phyloP scores from a whole-genome alignment of 2,329 filamentous ascomycete genomes.

The Conoideocrella luteorostrata region DNA sequence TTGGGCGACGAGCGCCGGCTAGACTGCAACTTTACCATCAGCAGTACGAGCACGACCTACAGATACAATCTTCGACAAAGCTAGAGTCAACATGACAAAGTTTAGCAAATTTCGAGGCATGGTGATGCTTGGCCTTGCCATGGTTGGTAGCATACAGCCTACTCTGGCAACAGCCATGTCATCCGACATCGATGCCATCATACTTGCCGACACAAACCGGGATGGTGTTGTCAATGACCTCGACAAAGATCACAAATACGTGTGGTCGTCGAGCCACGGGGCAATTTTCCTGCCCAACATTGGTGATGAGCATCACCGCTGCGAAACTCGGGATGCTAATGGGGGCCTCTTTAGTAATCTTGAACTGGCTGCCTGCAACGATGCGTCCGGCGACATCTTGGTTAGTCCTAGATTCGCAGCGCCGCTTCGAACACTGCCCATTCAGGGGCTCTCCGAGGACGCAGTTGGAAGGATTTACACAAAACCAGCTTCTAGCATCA shows the following conservation, averaged over 20 bases:
- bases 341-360: neutral
- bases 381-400: constrained; percentile 1
- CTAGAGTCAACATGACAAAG: too few relatives aligned
- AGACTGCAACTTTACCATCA: too few relatives aligned
- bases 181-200: neutral
- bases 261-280: constrained; percentile 8
- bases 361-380: constrained; percentile 1
- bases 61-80: too few relatives aligned
- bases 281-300: constrained; percentile 15
- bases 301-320: constrained; percentile 11
- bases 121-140: too few relatives aligned
- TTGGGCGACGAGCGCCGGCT: too few relatives aligned
- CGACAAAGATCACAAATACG: constrained; percentile 6
- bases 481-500: neutral
- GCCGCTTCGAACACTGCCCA: neutral
- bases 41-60: too few relatives aligned
- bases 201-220: constrained; percentile 13
- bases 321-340: neutral
- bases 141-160: neutral
- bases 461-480: neutral
- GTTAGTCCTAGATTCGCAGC: neutral
- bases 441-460: neutral
- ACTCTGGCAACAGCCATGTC: neutral
- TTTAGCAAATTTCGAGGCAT: too few relatives aligned
- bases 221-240: constrained; percentile 11